These are phyloP conservation scores for Cinnamomum micranthum DNA, from an alignment of 164 flowering plant genomes.

Conservation along the genomic window DNA sequence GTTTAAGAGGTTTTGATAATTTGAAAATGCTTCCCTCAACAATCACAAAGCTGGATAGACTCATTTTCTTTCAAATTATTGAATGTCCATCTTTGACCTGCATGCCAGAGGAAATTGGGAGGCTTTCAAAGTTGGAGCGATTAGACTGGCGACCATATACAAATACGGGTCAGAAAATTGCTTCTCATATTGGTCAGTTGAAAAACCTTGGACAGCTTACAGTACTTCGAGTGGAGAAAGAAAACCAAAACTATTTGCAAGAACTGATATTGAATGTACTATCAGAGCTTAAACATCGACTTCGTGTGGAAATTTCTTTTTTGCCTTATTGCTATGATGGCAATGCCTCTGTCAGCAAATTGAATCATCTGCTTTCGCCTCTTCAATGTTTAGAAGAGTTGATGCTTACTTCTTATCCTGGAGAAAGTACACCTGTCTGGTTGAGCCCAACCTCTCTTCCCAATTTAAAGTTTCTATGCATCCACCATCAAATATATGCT, in stretches of 20 bases:
- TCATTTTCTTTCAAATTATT: not conserved
- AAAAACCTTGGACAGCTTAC: not conserved
- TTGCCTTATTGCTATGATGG: too few species aligned
- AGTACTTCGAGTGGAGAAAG: not conserved
- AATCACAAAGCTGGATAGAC: not conserved
- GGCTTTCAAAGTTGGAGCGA: not conserved
- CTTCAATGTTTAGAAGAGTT: not conserved
- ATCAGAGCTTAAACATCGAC: not conserved
- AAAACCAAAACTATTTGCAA: not conserved
- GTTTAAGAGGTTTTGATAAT: not conserved
- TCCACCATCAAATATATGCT: too few species aligned
- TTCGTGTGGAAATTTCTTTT: not conserved
- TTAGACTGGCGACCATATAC: not conserved
- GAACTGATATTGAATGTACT: not conserved
- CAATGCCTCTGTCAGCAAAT: not conserved
- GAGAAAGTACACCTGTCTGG: not conserved
- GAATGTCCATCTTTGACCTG: not conserved
- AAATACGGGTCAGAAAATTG: not conserved
- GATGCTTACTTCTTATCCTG: not conserved
- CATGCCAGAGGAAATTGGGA: not conserved
- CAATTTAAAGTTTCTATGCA: not conserved
- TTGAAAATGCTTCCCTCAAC: not conserved
- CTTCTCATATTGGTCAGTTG: not conserved
- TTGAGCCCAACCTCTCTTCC: conserved; percentile 1
- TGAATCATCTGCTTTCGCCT: not conserved